phyloP scores from a whole-genome alignment of 2,329 filamentous ascomycete species.

The Colletotrichum musicola region DNA sequence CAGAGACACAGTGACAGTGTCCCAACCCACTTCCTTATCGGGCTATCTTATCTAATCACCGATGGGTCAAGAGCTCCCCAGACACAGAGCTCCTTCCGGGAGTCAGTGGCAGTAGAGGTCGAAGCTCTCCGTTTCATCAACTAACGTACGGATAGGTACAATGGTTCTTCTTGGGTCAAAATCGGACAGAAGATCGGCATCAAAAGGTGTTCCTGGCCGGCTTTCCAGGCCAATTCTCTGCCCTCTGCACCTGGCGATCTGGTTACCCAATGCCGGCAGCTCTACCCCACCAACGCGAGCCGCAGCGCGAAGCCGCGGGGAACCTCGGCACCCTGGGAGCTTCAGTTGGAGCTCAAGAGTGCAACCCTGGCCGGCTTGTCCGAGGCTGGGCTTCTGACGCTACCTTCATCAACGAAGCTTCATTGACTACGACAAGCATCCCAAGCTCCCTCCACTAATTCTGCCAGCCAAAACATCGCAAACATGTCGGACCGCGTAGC shows the following conservation, averaged over 20 bases:
- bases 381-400: too few relatives aligned
- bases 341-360: conserved; percentile 13
- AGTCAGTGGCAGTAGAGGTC: too few relatives aligned
- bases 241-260: not conserved
- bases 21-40: conserved; percentile 33
- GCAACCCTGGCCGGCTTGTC: not conserved
- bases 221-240: not conserved
- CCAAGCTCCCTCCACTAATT: not conserved
- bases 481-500: conserved; percentile 70
- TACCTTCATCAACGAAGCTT: too few relatives aligned
- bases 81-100: not conserved
- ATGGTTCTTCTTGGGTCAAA: too few relatives aligned
- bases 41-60: conserved; percentile 34
- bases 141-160: too few relatives aligned
- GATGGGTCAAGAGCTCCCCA: conserved; percentile 20
- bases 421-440: not conserved
- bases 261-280: conserved; percentile 21
- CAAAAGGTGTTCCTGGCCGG: too few relatives aligned
- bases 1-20: conserved; percentile 24
- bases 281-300: conserved; percentile 24
- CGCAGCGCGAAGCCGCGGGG: conserved; percentile 36
- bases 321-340: conserved; percentile 39
- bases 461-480: not conserved
- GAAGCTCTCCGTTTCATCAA: too few relatives aligned
- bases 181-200: too few relatives aligned